Percentiles rank a stretch among this genome's conserved stretches.
Conservation (phyloP, 257 asterid genomes). For the Rhazya stricta region DNA sequence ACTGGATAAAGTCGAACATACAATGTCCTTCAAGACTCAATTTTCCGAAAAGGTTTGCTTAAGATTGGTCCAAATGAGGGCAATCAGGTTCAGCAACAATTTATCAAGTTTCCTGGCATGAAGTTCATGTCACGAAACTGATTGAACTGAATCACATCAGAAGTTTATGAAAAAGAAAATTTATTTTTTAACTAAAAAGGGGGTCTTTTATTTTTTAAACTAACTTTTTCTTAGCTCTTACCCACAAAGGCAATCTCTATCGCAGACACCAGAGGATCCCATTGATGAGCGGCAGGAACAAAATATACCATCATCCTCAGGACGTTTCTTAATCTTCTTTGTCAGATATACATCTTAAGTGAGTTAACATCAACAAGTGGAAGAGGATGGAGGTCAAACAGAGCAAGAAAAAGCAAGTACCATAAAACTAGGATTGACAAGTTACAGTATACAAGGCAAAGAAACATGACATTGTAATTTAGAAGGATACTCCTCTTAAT, state of each 20-base stretch:
- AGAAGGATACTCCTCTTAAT: slow-evolving; percentile 91
- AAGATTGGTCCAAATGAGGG: neutral
- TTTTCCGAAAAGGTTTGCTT: neutral
- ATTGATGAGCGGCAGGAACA: slow-evolving; percentile 72
- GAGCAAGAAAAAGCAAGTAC: neutral
- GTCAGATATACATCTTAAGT: slow-evolving; percentile 68
- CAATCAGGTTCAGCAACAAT: neutral
- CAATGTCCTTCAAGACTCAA: neutral
- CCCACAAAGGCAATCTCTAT: slow-evolving; percentile 88
- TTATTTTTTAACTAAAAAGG: no score
- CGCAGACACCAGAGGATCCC: slow-evolving; percentile 75
- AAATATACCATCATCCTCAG: slow-evolving; percentile 81
- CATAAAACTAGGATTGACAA: neutral
- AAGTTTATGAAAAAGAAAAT: neutral
- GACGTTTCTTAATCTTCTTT: slow-evolving; percentile 71
- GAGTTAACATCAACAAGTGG: slow-evolving; percentile 28
- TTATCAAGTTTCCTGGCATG: neutral
- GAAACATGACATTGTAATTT: neutral
- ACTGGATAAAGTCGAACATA: neutral
- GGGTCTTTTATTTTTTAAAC: neutral
- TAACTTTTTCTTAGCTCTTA: slow-evolving; percentile 22
- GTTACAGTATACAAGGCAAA: neutral
- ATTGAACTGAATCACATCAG: neutral
- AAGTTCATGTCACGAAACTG: neutral
- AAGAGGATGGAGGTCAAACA: neutral